Base-by-base conservation (phyloP, 768 basidiomycete genomes). In the Exidia glandulosa region DNA sequence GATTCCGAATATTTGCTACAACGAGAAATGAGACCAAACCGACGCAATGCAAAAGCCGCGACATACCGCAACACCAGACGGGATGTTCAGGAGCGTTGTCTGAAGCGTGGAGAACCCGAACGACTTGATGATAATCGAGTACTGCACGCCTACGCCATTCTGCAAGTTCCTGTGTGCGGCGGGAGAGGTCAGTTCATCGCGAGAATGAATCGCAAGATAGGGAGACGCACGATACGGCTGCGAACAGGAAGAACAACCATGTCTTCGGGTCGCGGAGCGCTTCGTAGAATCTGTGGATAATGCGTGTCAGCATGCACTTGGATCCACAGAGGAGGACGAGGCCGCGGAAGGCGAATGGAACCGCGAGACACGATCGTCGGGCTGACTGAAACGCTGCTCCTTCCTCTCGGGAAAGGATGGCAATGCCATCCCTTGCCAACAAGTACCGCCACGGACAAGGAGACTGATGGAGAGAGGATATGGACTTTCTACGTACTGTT, bases 71-170 rank as follows among this genome's bases (percentile, higher is more conserved):
- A 58, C 36, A 29, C 63, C 63, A 23, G 63, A 57, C 0, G 64
- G 64, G 41, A 65, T 64, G 57, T 65, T 65, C 3, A 65, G 57
- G 2, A 65, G 48, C 32, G 64, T 65, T 41, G 64, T 64, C 50
- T 63, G 60, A 16, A 64, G 56, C 7, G 56, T 63, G 25, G 58
- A 57, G 61, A 65, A 65, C 3, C 64, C 64, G 54, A 63, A 64
- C 32, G 41, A 31, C 57, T 62, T 60, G 59, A 65, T 65, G 61
- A 65, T 60, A 37, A 64, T 45, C 13, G 61, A 58, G 56, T 63
- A 63, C 48, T 65, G 63, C 30, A 63, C 59, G n/a, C 64, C 61
- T 16, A 67, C 48, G 19, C 66, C 67, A 47, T 62, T 63, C 52
- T 67, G 66, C 48, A 66, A 55, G 52, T 65, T 58, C 4, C 56